Conservation (phyloP, 1,284 basidiomycete species). For the Cutaneotrichosporon mucoides region DNA sequence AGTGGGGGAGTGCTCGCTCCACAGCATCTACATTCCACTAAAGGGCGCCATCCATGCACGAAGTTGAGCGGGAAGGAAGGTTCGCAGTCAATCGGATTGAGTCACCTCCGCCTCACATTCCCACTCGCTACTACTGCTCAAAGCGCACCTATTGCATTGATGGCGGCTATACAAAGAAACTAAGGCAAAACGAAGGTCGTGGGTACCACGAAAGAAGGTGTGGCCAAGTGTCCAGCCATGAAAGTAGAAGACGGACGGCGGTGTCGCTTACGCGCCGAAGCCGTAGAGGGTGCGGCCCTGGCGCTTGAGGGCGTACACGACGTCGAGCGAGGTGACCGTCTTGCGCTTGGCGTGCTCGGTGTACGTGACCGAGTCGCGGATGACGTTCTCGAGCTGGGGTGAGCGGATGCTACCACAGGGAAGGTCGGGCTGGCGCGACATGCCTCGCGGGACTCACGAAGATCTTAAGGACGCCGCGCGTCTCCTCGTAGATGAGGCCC, state of each 20-base stretch:
- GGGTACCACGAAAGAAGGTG: neutral
- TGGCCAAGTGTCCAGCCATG: neutral
- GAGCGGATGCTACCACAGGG: neutral
- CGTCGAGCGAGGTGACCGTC: constrained; percentile 73
- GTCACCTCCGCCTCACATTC: too few species aligned
- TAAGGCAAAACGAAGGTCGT: too few species aligned
- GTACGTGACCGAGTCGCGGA: constrained; percentile 83
- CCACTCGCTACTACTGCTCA: too few species aligned
- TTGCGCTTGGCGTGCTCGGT: constrained; percentile 92
- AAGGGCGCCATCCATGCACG: neutral
- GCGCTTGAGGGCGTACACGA: constrained; percentile 87
- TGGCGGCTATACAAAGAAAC: neutral
- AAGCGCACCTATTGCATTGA: too few species aligned
- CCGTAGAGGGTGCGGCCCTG: constrained; percentile 84
- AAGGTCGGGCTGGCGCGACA: too few species aligned
- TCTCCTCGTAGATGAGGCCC: constrained; percentile 89
- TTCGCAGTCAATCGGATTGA: too few species aligned
- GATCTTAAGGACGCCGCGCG: constrained; percentile 75
- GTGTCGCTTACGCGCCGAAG: constrained; percentile 59
- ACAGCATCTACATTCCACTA: neutral
- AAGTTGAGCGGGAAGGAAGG: too few species aligned
- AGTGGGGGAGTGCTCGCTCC: too few species aligned
- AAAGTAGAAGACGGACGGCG: neutral
- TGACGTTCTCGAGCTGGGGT: constrained; percentile 56
- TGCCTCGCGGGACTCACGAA: constrained; percentile 48